These are phyloP conservation scores for Rhodotorula sp. DNA, from an alignment of 1,284 basidiomycete genomes.

Conservation along the genomic window DNA sequence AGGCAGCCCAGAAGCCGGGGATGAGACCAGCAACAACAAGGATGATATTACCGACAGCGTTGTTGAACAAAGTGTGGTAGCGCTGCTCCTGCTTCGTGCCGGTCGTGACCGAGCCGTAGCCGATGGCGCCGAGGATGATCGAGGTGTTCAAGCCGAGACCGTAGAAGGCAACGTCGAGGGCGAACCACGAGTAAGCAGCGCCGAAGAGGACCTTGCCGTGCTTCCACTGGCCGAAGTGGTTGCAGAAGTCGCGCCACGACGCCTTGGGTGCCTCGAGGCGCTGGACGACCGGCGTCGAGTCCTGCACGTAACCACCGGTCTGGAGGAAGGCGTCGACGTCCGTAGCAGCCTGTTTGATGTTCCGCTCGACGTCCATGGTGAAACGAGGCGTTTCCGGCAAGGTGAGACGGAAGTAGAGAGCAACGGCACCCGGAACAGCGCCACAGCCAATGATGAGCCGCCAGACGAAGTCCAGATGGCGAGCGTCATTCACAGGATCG, in stretches of 20 bases:
- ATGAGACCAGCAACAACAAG: constrained; percentile 63
- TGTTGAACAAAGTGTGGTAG: constrained; percentile 51
- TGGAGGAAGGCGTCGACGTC: constrained; percentile 68
- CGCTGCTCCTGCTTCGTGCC: constrained; percentile 50
- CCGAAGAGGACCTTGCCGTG: constrained; percentile 68
- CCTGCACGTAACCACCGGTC: constrained; percentile 58
- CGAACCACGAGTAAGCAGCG: constrained; percentile 56
- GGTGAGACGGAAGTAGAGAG: constrained; percentile 73
- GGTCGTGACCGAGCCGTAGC: constrained; percentile 54
- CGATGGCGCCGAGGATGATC: constrained; percentile 60
- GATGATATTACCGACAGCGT: constrained; percentile 55
- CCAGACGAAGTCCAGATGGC: constrained; percentile 56
- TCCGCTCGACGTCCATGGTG: constrained; percentile 86
- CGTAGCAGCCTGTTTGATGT: constrained; percentile 68
- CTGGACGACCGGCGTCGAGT: constrained; percentile 54
- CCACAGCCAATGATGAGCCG: constrained; percentile 61
- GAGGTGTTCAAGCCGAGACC: constrained; percentile 66
- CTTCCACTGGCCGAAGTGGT: constrained; percentile 64
- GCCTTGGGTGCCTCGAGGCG: constrained; percentile 60
- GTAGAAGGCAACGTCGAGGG: constrained; percentile 72
- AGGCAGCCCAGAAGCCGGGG: constrained; percentile 72
- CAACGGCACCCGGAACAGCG: constrained; percentile 65
- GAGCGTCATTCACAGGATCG: constrained; percentile 52
- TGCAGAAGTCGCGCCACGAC: constrained; percentile 59
- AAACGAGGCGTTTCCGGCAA: constrained; percentile 72